Conservation (phyloP, 495 filamentous ascomycete species). For the Penicillium verhagenii region DNA sequence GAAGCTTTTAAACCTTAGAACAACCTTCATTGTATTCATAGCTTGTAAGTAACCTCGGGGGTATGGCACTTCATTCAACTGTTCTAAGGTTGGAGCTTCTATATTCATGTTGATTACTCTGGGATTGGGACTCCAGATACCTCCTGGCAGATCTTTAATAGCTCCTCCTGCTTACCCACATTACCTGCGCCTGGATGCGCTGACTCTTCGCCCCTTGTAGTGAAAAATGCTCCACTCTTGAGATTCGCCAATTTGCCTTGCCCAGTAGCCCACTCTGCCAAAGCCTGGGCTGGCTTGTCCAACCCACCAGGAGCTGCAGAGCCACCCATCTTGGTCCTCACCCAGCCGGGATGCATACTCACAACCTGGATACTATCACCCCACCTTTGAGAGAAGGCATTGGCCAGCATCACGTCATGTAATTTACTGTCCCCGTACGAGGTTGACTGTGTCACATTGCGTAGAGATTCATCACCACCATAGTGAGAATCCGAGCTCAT, state of each 20-base stretch:
- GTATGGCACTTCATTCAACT: too few relatives aligned
- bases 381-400: conserved; percentile 51
- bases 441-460: conserved; percentile 32
- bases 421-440: conserved; percentile 54
- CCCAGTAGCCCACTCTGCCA: conserved; percentile 46
- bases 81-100: too few relatives aligned
- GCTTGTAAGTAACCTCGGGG: too few relatives aligned
- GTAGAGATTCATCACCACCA: conserved; percentile 43
- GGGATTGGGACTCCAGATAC: conserved; percentile 29
- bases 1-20: too few relatives aligned
- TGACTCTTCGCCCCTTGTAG: conserved; percentile 22
- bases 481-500: conserved; percentile 52
- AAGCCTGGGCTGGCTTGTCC: conserved; percentile 43
- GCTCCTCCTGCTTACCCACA: conserved; percentile 32
- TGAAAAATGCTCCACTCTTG: conserved; percentile 28
- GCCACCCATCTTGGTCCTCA: conserved; percentile 62
- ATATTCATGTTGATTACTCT: conserved; percentile 1
- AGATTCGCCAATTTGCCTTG: conserved; percentile 24
- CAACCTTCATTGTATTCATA: too few relatives aligned
- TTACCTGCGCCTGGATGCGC: conserved; percentile 27
- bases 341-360: conserved; percentile 61
- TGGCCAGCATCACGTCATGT: conserved; percentile 53
- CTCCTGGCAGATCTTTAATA: conserved; percentile 30
- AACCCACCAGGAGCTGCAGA: conserved; percentile 43
- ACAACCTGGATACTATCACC: conserved; percentile 46